Evolutionary conservation across 2,329 filamentous ascomycete genomes (phyloP), one percentile per base, ranked within the genome.

Genomic region (Nemania sp.): DNA sequence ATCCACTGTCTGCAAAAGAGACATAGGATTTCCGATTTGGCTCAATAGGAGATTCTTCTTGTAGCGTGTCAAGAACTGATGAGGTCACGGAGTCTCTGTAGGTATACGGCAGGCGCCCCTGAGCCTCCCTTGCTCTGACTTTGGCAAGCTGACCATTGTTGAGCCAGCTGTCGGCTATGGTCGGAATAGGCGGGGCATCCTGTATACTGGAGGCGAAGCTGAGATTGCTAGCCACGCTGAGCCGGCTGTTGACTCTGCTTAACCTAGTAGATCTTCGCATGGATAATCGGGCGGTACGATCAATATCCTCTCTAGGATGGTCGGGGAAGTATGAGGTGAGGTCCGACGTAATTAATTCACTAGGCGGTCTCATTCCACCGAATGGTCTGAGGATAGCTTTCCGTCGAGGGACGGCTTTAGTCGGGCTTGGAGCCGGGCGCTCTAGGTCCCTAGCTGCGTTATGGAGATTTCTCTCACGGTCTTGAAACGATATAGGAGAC

Each of bases 321-420:
- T 96, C 92, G 0, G 95, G 95, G 82, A 99, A 99, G 80, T 98
- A 99, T 0, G 93, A 96, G 1, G 92, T 95, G 61, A 99, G 81
- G 73, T 99, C 95, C 20, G 95, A 96, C 25, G 94, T 94, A 72
- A 99, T 99, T 73, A 99, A 85, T 79, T 99, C 95, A 78, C 94
- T 98, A 1, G 95, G 95, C 17, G 95, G 95, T 68, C 95, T 85
- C 65, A 95, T 88, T 35, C 94, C 94, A 70, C 96, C 95, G 77
- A 98, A 98, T 66, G 90, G 89, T 66, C 90, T 87, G 47, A 93
- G 80, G 29, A 87, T 81, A 32, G 77, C 79, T 71, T 86, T 86
- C 60, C 78, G 78, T 59, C 76, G 73, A 67, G 74, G 76, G 47
- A 80, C 78, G 48, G 80, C 75, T 20, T 74, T 71, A 9, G 75